Base-by-base conservation (phyloP, 148 eudicot species). In the Euryodendron excelsum region DNA sequence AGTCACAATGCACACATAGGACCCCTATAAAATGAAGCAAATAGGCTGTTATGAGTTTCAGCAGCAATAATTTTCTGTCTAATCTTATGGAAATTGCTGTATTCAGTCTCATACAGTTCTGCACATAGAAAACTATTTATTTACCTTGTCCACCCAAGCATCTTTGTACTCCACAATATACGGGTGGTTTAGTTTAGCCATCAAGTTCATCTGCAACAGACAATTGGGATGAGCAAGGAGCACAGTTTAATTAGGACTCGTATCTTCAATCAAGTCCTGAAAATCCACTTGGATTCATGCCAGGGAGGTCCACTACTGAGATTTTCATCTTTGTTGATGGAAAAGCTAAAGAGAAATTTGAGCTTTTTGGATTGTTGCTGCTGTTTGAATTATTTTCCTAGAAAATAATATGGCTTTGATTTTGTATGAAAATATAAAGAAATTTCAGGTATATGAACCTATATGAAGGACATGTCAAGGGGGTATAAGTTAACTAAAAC, bases 61-160 rank as follows among this genome's bases (percentile, higher is more conserved):
- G 69, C 45, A 33, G 20, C 12, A 59, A 37, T 21, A 21, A n/a
- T 37, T 41, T n/a, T 23, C 72, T 41, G 50, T n/a, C 44, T 41
- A 58, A 12, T 75, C 21, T 58, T 44, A 28, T 69, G 33, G 41
- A 37, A n/a, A 33, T 75, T 41, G 17, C 0, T 59, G 8, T 1
- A 59, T 63, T 62, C 48, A 47, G 33, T 45, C 59, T 62, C n/a
- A 23, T 75, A 73, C 69, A 55, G 56, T 14, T 60, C 33, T 28
- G 31, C 36, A 66, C 31, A 59, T 36, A 77, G 4, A 63, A 48
- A 56, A 67, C n/a, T 59, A 63, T 73, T 30, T 41, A 6, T 72
- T 77, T 88, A 96, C 99, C 98, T 96, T 78, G 77, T 93, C 98
- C 44, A 92, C 87, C 99, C 98, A 96, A 79, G 92, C 89, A 88